Percentiles rank a stretch among this genome's conserved stretches.
These are phyloP conservation scores for Dothiorella sarmentorum DNA, from an alignment of 2,329 filamentous ascomycete genomes.

Conservation along the genomic window DNA sequence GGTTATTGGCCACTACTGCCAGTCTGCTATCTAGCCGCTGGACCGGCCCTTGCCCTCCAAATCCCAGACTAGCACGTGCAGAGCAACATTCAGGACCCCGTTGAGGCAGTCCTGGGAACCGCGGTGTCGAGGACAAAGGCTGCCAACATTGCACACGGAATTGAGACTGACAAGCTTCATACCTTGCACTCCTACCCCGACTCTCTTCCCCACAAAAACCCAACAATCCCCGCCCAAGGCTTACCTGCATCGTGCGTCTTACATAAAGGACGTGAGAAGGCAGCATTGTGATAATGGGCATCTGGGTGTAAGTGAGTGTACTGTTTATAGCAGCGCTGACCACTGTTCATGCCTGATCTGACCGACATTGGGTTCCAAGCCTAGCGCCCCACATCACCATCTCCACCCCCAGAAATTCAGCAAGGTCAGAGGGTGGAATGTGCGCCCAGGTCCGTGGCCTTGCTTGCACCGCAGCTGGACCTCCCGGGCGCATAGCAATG, in stretches of 20 bases:
- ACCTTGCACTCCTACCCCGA: background rate
- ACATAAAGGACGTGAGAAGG: background rate
- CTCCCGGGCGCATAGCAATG: background rate
- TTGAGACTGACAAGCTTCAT: background rate
- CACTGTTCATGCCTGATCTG: background rate
- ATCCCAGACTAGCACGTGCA: background rate
- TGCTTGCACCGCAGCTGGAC: background rate
- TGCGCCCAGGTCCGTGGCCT: background rate
- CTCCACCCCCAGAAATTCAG: background rate
- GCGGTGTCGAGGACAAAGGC: background rate
- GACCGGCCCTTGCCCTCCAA: background rate
- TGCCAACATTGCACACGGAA: background rate
- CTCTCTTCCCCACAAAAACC: background rate
- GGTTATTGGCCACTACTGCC: background rate
- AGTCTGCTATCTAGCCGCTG: background rate
- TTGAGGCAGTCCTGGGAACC: too few species aligned
- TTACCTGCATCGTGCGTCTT: background rate
- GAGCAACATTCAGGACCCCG: background rate
- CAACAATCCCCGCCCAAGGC: background rate
- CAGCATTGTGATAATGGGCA: background rate
- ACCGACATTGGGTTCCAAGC: background rate
- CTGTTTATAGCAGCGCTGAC: conserved; percentile 9
- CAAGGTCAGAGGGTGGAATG: background rate
- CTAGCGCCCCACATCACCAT: background rate
- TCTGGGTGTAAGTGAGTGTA: background rate